Evolutionary conservation across 2,329 filamentous ascomycete genomes (phyloP).

Genomic region (Xylaria arbuscula): DNA sequence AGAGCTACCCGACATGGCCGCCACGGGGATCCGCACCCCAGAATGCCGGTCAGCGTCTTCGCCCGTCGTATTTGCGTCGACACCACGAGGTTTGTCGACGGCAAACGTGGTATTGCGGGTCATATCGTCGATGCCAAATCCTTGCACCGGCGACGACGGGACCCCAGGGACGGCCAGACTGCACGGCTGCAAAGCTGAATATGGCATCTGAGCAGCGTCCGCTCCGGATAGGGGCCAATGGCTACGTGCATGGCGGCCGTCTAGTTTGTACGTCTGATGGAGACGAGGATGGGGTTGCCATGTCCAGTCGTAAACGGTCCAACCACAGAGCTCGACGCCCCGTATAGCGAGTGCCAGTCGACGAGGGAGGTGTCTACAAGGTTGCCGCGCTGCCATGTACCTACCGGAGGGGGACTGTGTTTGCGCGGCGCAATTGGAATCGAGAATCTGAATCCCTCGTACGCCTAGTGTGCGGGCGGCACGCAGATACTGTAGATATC

Average conservation of each 20-base stretch:
- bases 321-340: constrained; percentile 51
- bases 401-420: neutral
- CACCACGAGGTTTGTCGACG: constrained; percentile 27
- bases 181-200: constrained; percentile 28
- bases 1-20: constrained; percentile 24
- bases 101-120: constrained; percentile 33
- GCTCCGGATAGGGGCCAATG: constrained; percentile 37
- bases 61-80: constrained; percentile 29
- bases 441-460: constrained; percentile 27
- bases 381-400: constrained; percentile 12
- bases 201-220: constrained; percentile 8
- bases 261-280: constrained; percentile 42
- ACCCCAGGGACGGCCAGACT: constrained; percentile 8
- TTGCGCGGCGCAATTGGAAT: constrained; percentile 25
- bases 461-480: neutral
- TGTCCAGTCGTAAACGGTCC: constrained; percentile 54
- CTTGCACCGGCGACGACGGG: constrained; percentile 28
- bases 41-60: constrained; percentile 19
- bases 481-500: neutral
- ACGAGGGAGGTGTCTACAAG: constrained; percentile 17
- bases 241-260: constrained; percentile 36
- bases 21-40: constrained; percentile 34
- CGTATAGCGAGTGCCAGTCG: constrained; percentile 28
- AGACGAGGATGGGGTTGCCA: constrained; percentile 41
- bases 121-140: constrained; percentile 26